Conservation (phyloP, 2,329 filamentous ascomycete species). For the Stemphylium beticola region DNA sequence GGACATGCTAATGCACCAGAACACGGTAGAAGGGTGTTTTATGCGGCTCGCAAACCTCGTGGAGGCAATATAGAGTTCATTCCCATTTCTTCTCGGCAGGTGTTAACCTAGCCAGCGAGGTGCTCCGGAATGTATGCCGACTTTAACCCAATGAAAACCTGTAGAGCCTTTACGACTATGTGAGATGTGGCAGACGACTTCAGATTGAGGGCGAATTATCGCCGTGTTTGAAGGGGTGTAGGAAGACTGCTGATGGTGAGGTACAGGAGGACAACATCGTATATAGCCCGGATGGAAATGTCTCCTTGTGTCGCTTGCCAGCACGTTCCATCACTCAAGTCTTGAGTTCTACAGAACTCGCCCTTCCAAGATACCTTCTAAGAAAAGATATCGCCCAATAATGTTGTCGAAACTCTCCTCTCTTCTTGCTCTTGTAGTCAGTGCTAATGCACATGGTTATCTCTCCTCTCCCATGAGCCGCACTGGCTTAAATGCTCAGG, state of each 20-base stretch:
- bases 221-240: not conserved
- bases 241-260: not conserved
- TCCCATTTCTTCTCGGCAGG: not conserved
- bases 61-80: not conserved
- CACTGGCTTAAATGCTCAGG: conserved; percentile 42
- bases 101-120: not conserved
- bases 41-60: not conserved
- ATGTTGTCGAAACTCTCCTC: conserved; percentile 27
- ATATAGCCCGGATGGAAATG: not conserved
- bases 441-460: conserved; percentile 41
- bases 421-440: conserved; percentile 27
- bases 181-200: not conserved
- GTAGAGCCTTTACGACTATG: not conserved
- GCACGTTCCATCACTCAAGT: not conserved
- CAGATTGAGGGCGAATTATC: not conserved
- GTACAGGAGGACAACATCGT: not conserved
- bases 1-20: conserved; percentile 1
- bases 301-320: not conserved
- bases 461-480: conserved; percentile 43
- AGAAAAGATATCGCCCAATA: not conserved
- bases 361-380: not conserved
- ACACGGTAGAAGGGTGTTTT: not conserved
- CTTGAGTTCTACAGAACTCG: not conserved
- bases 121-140: not conserved
- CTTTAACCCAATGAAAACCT: conserved; percentile 8